Conservation (phyloP, 192 early-diverging fungal genomes). For the Obelidium mucronatum region DNA sequence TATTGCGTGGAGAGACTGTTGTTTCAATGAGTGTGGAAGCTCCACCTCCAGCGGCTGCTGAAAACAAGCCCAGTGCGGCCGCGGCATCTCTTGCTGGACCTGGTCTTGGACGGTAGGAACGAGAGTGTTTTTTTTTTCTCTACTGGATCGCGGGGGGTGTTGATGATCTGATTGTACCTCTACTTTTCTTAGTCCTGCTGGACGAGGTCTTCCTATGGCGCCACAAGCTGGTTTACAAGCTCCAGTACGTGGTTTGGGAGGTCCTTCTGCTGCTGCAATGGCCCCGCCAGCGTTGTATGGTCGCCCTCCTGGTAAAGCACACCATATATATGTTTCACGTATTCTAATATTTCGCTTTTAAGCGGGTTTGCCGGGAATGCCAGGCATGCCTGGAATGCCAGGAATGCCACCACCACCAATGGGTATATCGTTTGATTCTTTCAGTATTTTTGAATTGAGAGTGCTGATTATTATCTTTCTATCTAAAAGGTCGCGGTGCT, state of each 20-base stretch:
- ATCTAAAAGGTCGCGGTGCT: too few species aligned
- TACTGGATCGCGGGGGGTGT: constrained; percentile 37
- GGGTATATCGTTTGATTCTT: too few species aligned
- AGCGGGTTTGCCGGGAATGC: constrained; percentile 38
- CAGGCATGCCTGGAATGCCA: constrained; percentile 55
- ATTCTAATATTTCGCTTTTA: neutral
- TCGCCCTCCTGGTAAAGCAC: constrained; percentile 56
- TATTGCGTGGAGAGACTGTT: constrained; percentile 92
- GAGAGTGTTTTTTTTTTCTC: constrained; percentile 7
- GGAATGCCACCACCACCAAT: constrained; percentile 52
- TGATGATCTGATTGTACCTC: neutral
- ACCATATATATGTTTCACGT: too few species aligned
- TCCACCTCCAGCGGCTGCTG: constrained; percentile 76
- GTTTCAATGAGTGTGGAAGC: constrained; percentile 90
- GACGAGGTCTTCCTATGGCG: constrained; percentile 75
- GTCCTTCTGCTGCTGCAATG: constrained; percentile 91
- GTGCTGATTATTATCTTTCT: too few species aligned
- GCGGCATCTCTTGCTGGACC: constrained; percentile 57
- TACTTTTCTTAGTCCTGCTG: constrained; percentile 74
- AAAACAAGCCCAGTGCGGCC: constrained; percentile 32
- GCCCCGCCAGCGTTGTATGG: constrained; percentile 72
- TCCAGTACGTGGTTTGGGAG: constrained; percentile 96
- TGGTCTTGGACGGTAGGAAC: constrained; percentile 61
- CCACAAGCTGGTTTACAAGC: constrained; percentile 71
- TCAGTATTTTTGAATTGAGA: too few species aligned